Conservation (phyloP, 495 filamentous ascomycete genomes). For the Aspergillus nanangensis region DNA sequence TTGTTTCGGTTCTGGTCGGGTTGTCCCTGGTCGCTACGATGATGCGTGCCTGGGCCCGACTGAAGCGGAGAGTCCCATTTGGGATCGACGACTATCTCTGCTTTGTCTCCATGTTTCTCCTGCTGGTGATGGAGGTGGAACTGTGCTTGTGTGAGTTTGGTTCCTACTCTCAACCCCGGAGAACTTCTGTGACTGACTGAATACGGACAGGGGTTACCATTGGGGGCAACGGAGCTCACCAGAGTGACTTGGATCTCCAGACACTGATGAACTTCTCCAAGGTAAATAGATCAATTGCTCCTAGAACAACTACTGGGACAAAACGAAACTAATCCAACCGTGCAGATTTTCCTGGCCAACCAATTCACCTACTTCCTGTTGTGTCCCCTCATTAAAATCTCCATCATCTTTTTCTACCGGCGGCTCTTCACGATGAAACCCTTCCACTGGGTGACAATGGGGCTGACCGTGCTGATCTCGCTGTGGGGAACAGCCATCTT, state of each 20-base stretch:
- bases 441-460: conserved; percentile 29
- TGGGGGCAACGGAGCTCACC: conserved; percentile 32
- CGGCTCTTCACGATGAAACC: conserved; percentile 36
- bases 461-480: conserved; percentile 28
- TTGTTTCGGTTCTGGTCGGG: conserved; percentile 31
- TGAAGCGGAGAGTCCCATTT: conserved; percentile 32
- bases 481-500: conserved; percentile 33
- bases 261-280: conserved; percentile 35
- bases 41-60: conserved; percentile 33
- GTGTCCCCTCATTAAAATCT: conserved; percentile 39
- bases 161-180: no score
- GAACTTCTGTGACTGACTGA: no score
- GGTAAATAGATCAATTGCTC: conserved; percentile 16
- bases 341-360: conserved; percentile 42
- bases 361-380: conserved; percentile 42
- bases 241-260: conserved; percentile 12
- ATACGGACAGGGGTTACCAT: conserved; percentile 38
- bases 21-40: conserved; percentile 32
- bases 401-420: conserved; percentile 44
- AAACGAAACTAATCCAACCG: not conserved
- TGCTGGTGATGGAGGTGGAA: conserved; percentile 33
- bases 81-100: conserved; percentile 40
- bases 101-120: conserved; percentile 23
- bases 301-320: not conserved
- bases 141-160: conserved; percentile 30